Conservation (phyloP, 1,284 basidiomycete species). For the Mycosarcoma mackinlayi region DNA sequence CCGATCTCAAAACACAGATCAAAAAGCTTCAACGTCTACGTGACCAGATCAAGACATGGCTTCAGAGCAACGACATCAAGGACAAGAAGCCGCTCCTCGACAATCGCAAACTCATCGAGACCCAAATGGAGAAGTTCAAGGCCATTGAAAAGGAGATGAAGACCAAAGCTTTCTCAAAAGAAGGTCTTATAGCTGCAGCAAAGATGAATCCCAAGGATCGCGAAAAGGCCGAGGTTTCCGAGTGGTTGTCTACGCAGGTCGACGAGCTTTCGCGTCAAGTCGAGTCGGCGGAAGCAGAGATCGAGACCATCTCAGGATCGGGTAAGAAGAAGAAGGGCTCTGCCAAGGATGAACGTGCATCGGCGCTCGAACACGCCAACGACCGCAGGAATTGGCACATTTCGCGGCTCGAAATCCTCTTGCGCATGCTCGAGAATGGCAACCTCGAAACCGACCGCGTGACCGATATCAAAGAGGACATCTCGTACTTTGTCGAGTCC, state of each 20-base stretch:
- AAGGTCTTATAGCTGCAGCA: constrained; percentile 92
- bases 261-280: constrained; percentile 94
- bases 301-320: constrained; percentile 85
- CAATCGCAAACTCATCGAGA: constrained; percentile 95
- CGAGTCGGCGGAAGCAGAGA: constrained; percentile 93
- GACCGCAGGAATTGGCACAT: constrained; percentile 97
- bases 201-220: constrained; percentile 96
- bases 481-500: constrained; percentile 94
- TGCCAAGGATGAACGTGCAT: constrained; percentile 77
- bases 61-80: constrained; percentile 98
- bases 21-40: constrained; percentile 98
- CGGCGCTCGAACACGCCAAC: constrained; percentile 87
- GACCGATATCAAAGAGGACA: constrained; percentile 87
- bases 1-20: constrained; percentile 69
- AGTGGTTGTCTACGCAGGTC: constrained; percentile 72
- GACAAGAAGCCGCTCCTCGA: constrained; percentile 95
- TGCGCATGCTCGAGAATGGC: constrained; percentile 94
- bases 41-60: constrained; percentile 99
- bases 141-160: constrained; percentile 99
- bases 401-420: constrained; percentile 88
- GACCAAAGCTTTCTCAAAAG: constrained; percentile 99
- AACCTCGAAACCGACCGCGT: constrained; percentile 86
- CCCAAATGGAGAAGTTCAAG: constrained; percentile 99
- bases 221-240: constrained; percentile 89
- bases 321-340: constrained; percentile 78